phyloP scores from a whole-genome alignment of 2,329 filamentous ascomycete genomes.

The Epichloe scottii region DNA sequence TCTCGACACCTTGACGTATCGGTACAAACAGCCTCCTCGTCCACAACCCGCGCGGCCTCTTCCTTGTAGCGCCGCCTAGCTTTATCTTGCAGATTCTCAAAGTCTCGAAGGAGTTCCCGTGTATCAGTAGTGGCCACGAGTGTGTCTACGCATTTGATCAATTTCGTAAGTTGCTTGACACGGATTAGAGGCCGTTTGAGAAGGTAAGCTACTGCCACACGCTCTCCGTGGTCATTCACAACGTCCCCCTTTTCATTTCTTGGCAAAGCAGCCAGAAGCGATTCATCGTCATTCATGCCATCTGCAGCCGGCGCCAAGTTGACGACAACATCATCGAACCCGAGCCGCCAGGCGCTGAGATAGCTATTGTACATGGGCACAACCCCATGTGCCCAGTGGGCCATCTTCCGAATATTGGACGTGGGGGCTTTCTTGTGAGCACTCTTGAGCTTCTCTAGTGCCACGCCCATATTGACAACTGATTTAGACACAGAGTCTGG shows the following conservation, averaged over 20 bases:
- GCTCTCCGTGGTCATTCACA: conserved; percentile 64
- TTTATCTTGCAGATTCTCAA: conserved; percentile 62
- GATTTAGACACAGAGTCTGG: conserved; percentile 61
- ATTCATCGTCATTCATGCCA: conserved; percentile 44
- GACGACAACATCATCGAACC: conserved; percentile 88
- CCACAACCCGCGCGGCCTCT: conserved; percentile 58
- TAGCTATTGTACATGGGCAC: conserved; percentile 76
- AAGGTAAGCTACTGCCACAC: conserved; percentile 87
- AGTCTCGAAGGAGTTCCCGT: conserved; percentile 32
- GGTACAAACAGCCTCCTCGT: conserved; percentile 75
- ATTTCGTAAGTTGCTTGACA: conserved; percentile 76
- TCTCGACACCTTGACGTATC: conserved; percentile 73
- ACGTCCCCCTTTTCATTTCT: conserved; percentile 54
- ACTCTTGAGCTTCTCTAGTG: conserved; percentile 70
- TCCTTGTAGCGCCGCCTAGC: conserved; percentile 55
- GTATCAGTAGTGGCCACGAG: conserved; percentile 36
- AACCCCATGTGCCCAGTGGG: conserved; percentile 70
- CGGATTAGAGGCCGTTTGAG: conserved; percentile 80
- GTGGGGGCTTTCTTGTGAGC: conserved; percentile 71
- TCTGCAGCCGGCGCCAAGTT: conserved; percentile 65
- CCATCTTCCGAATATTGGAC: conserved; percentile 55
- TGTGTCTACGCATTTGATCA: conserved; percentile 57
- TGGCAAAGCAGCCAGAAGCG: conserved; percentile 45
- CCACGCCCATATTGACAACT: conserved; percentile 87
- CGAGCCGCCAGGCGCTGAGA: conserved; percentile 76